These are phyloP conservation scores for Aspergillus unguis DNA, from an alignment of 2,329 filamentous ascomycete species.

Conservation along the genomic window DNA sequence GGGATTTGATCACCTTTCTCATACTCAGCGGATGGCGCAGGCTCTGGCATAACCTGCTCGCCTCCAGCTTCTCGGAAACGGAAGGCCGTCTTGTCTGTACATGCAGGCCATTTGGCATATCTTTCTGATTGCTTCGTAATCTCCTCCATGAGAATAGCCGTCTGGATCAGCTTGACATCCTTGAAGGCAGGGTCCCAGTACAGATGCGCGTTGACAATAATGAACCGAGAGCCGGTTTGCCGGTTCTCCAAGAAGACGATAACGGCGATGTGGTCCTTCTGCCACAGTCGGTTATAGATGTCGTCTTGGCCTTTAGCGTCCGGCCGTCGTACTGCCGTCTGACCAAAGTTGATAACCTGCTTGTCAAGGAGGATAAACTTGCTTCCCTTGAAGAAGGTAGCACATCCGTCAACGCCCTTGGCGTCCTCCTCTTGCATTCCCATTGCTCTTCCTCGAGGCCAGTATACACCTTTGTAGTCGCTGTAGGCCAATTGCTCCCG, in stretches of 20 bases:
- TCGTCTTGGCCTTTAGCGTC: constrained; percentile 98
- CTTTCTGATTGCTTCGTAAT: constrained; percentile 81
- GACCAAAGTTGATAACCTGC: constrained; percentile 86
- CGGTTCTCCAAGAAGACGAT: constrained; percentile 91
- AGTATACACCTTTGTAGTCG: constrained; percentile 92
- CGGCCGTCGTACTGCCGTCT: constrained; percentile 86
- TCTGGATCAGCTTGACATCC: constrained; percentile 96
- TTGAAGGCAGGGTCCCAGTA: constrained; percentile 90
- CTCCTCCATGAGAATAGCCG: constrained; percentile 90
- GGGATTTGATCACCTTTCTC: constrained; percentile 82
- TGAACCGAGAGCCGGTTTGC: constrained; percentile 81
- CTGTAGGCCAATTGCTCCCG: constrained; percentile 77
- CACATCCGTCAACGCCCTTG: constrained; percentile 88
- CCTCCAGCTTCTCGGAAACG: constrained; percentile 50
- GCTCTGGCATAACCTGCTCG: constrained; percentile 53
- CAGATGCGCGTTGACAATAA: constrained; percentile 89
- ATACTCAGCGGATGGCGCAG: constrained; percentile 82
- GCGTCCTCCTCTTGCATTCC: constrained; percentile 91
- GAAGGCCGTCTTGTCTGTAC: constrained; percentile 69
- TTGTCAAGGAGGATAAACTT: constrained; percentile 95
- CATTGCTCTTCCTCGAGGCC: constrained; percentile 82
- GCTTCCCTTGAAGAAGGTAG: constrained; percentile 92
- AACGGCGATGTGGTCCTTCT: constrained; percentile 93
- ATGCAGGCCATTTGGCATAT: constrained; percentile 74
- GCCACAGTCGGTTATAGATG: constrained; percentile 98